Evolutionary conservation across 108 stramenopile genomes (phyloP).

Genomic region (Skeletonema potamos): DNA sequence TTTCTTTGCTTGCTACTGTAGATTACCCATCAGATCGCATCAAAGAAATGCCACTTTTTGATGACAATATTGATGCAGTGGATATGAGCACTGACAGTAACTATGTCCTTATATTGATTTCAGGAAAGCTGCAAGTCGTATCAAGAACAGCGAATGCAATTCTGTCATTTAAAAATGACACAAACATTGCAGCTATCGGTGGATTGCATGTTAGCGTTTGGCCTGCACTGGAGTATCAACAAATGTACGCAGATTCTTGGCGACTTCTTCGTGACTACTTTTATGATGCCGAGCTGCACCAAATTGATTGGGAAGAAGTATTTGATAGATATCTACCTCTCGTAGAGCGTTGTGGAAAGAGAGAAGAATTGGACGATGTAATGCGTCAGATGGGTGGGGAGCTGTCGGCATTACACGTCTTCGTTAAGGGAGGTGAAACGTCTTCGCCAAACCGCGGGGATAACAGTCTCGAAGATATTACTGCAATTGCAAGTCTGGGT

Average conservation of each 20-base stretch:
- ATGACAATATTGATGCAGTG: background rate
- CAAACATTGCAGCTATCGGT: constrained; percentile 44
- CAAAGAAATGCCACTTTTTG: background rate
- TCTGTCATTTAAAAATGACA: constrained; percentile 1
- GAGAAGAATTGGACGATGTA: constrained; percentile 79
- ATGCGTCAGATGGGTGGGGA: constrained; percentile 76
- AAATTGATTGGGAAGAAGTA: constrained; percentile 60
- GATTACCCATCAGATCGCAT: constrained; percentile 57
- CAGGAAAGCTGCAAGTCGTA: background rate
- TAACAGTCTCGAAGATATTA: constrained; percentile 25
- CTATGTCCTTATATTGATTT: background rate
- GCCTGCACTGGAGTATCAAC: constrained; percentile 67
- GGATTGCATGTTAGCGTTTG: constrained; percentile 54
- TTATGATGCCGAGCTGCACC: constrained; percentile 63
- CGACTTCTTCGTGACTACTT: constrained; percentile 77
- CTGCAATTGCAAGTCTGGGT: constrained; percentile 58
- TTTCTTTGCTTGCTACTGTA: constrained; percentile 37
- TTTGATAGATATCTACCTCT: constrained; percentile 62
- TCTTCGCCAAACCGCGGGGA: no score
- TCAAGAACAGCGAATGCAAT: background rate
- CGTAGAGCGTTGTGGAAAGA: constrained; percentile 56
- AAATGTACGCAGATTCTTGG: constrained; percentile 75
- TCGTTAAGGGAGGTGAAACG: constrained; percentile 77
- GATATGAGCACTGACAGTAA: constrained; percentile 2
- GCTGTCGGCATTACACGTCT: constrained; percentile 74